A percentile compares a stretch with the other conserved stretches of the same genome.
Conservation (phyloP, 805 yeast genomes). For the Huiozyma naganishii region DNA sequence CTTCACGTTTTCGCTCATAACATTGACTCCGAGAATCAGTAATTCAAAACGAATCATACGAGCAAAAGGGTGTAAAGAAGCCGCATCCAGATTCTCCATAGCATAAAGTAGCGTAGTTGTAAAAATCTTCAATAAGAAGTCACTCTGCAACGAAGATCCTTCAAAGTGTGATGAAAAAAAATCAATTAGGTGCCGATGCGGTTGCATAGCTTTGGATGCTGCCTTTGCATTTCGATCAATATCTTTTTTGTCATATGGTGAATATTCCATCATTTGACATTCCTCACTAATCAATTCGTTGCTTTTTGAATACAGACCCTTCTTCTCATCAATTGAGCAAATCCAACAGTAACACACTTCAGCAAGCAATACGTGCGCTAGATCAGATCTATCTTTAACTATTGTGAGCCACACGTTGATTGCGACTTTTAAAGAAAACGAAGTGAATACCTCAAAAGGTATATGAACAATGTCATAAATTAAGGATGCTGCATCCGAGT, state of each 20-base stretch:
- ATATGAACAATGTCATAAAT: conserved; percentile 43
- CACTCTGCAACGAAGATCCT: conserved; percentile 64
- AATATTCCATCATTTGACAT: conserved; percentile 70
- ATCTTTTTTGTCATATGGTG: conserved; percentile 64
- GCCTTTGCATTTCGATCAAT: conserved; percentile 41
- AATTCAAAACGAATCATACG: conserved; percentile 67
- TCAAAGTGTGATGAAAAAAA: conserved; percentile 70
- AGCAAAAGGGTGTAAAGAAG: conserved; percentile 77
- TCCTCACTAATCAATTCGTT: conserved; percentile 52
- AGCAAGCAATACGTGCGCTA: conserved; percentile 50
- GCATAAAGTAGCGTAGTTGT: conserved; percentile 51
- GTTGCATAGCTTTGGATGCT: conserved; percentile 42
- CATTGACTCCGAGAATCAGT: conserved; percentile 53
- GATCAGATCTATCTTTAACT: conserved; percentile 51
- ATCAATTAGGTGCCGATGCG: conserved; percentile 59
- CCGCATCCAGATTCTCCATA: conserved; percentile 38
- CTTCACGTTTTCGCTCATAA: conserved; percentile 45
- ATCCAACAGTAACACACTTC: conserved; percentile 67
- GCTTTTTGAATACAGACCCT: conserved; percentile 54
- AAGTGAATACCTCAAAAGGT: conserved; percentile 60
- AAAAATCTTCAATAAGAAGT: conserved; percentile 56
- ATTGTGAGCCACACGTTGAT: conserved; percentile 74
- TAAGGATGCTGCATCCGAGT: conserved; percentile 31
- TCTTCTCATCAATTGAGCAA: conserved; percentile 41
- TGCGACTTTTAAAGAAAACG: conserved; percentile 50